A percentile compares a stretch with the other conserved stretches of the same genome.
Evolutionary conservation across 225 moss, liverwort and hornwort species (phyloP).

Genomic region (Physcomitrium patens): DNA sequence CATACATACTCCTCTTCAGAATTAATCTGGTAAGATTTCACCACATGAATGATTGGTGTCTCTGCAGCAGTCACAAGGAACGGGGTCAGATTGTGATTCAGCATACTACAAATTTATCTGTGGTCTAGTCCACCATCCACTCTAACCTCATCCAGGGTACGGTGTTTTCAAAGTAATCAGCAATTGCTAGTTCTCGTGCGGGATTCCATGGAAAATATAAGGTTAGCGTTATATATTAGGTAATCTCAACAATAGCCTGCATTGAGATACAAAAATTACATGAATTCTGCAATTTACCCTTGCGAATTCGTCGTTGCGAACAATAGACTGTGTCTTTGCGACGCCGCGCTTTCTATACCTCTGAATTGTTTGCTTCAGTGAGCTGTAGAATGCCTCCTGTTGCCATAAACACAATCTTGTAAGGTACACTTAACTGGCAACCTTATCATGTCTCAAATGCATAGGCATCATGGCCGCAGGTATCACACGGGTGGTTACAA

Average conservation of each 20-base stretch:
- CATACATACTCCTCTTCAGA: too few relatives aligned
- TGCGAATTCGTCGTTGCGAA: constrained; percentile 36
- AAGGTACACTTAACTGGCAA: not conserved
- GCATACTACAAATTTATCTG: too few relatives aligned
- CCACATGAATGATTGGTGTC: constrained; percentile 48
- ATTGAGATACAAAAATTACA: too few relatives aligned
- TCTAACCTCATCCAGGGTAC: not conserved
- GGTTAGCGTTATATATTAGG: too few relatives aligned
- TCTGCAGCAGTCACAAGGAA: constrained; percentile 31
- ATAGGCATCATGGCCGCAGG: not conserved
- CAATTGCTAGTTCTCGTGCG: too few relatives aligned
- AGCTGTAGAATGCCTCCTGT: constrained; percentile 56
- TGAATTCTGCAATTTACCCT: constrained; percentile 26
- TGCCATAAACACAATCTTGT: not conserved
- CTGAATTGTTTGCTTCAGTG: constrained; percentile 46
- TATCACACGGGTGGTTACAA: not conserved
- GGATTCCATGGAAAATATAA: not conserved
- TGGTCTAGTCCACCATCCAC: not conserved
- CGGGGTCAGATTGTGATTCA: not conserved
- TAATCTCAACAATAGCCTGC: not conserved
- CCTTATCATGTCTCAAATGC: not conserved
- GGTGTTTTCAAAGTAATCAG: too few relatives aligned
- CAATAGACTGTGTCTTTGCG: constrained; percentile 36
- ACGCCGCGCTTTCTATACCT: constrained; percentile 46
- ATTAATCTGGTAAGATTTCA: constrained; percentile 21